These are phyloP conservation scores for Spinacia oleracea DNA, from an alignment of 179 eudicot genomes.

Conservation along the genomic window DNA sequence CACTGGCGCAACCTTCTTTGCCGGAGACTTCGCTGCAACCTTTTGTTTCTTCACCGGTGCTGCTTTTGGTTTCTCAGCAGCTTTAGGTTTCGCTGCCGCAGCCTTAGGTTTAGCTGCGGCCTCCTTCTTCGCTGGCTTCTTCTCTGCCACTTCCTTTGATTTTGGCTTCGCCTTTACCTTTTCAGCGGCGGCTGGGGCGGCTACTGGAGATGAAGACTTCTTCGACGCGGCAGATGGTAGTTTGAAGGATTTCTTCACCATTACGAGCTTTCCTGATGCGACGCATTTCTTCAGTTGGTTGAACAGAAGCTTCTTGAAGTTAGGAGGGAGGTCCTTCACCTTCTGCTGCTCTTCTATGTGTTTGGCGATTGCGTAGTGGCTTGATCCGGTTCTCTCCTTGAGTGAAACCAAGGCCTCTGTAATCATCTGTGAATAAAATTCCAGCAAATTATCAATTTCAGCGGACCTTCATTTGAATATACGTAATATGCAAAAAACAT, in stretches of 20 bases:
- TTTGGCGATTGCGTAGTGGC: slow-evolving; percentile 47
- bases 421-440: slow-evolving; percentile 37
- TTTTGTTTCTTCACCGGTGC: slow-evolving; percentile 23
- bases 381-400: slow-evolving; percentile 56
- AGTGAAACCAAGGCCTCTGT: slow-evolving; percentile 43
- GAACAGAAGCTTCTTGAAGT: slow-evolving; percentile 41
- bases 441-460: not conserved
- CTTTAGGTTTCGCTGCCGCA: not conserved
- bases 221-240: slow-evolving; percentile 25
- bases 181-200: not conserved
- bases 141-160: not conserved
- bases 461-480: not conserved
- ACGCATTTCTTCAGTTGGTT: slow-evolving; percentile 44
- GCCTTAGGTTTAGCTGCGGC: not conserved
- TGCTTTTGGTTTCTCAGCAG: not conserved
- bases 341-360: slow-evolving; percentile 48
- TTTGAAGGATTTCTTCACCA: slow-evolving; percentile 49
- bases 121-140: slow-evolving; percentile 13
- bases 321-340: slow-evolving; percentile 34
- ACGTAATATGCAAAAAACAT: too few species aligned
- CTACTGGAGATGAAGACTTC: slow-evolving; percentile 18
- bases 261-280: slow-evolving; percentile 45
- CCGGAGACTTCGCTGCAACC: slow-evolving; percentile 19
- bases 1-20: slow-evolving; percentile 26
- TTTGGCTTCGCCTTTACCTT: slow-evolving; percentile 22